A percentile compares a stretch with the other conserved stretches of the same genome.
Evolutionary conservation across 805 yeast species (phyloP).

Genomic region (Candida chilensis): DNA sequence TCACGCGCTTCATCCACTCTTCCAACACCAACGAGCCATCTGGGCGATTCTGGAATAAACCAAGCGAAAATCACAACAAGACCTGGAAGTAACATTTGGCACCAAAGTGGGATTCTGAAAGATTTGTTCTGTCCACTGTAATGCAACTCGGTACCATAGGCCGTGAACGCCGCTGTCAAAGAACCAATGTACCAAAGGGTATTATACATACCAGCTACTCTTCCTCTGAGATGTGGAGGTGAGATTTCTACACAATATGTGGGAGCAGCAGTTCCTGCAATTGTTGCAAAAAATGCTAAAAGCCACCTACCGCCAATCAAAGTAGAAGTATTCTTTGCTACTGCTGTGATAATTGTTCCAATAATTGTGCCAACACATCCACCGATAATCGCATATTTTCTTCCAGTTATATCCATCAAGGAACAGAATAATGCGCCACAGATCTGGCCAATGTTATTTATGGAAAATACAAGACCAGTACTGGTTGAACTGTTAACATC

Average conservation of each 20-base stretch:
- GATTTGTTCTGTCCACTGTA: conserved; percentile 5
- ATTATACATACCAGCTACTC: conserved; percentile 9
- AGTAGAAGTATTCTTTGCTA: too few relatives aligned
- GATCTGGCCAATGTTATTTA: too few relatives aligned
- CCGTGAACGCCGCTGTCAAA: conserved; percentile 10
- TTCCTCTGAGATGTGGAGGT: conserved; percentile 4
- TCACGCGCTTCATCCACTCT: conserved; percentile 48
- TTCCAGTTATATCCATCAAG: too few relatives aligned
- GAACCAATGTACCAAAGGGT: conserved; percentile 9
- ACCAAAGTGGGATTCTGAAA: conserved; percentile 11
- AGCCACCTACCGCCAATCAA: too few relatives aligned
- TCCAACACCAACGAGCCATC: conserved; percentile 45
- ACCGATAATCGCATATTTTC: too few relatives aligned
- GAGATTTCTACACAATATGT: conserved; percentile 2
- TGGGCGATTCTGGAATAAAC: conserved; percentile 54
- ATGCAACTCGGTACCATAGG: conserved; percentile 10
- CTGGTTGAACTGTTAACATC: too few relatives aligned
- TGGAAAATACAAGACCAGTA: too few relatives aligned
- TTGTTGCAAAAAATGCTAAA: too few relatives aligned
- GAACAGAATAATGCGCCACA: too few relatives aligned
- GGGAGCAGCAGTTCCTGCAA: too few relatives aligned
- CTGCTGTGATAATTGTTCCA: too few relatives aligned
- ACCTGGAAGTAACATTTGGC: conserved; percentile 12
- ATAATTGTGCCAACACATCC: too few relatives aligned
- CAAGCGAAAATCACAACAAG: conserved; percentile 7